Evolutionary conservation across 495 filamentous ascomycete species (phyloP).

Genomic region (Tuber indicum): DNA sequence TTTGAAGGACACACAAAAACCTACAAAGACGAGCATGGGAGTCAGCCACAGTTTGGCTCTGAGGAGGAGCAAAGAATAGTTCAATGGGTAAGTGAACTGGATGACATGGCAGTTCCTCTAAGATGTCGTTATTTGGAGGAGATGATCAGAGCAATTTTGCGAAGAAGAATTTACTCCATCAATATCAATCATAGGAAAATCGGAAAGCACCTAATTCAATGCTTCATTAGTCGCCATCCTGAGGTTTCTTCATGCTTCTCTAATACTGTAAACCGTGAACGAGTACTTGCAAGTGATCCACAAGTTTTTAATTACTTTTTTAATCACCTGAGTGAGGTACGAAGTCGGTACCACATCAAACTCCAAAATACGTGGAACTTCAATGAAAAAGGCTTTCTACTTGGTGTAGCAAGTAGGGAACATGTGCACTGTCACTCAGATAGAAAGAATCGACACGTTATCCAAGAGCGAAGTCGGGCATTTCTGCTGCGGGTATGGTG

Average conservation of each 20-base stretch:
- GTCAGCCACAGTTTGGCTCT: too few species aligned
- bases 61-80: too few species aligned
- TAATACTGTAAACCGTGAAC: background rate
- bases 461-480: slow-evolving; percentile 5
- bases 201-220: too few species aligned
- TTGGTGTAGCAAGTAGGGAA: slow-evolving; percentile 2
- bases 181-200: too few species aligned
- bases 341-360: background rate
- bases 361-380: slow-evolving; percentile 9
- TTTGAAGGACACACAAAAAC: too few species aligned
- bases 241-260: slow-evolving; percentile 5
- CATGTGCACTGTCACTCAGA: slow-evolving; percentile 1
- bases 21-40: too few species aligned
- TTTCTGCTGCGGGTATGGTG: slow-evolving; percentile 8
- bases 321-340: background rate
- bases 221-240: slow-evolving; percentile 12
- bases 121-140: too few species aligned
- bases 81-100: too few species aligned
- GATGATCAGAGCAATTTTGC: too few species aligned
- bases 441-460: slow-evolving; percentile 7
- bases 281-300: slow-evolving; percentile 5
- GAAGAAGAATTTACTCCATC: too few species aligned
- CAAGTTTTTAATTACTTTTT: slow-evolving; percentile 1
- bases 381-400: slow-evolving; percentile 11
- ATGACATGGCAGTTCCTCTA: too few species aligned